A percentile compares a stretch with the other conserved stretches of the same genome.
Conservation (phyloP, 331 rosid genomes). For the Quercus tomentella region DNA sequence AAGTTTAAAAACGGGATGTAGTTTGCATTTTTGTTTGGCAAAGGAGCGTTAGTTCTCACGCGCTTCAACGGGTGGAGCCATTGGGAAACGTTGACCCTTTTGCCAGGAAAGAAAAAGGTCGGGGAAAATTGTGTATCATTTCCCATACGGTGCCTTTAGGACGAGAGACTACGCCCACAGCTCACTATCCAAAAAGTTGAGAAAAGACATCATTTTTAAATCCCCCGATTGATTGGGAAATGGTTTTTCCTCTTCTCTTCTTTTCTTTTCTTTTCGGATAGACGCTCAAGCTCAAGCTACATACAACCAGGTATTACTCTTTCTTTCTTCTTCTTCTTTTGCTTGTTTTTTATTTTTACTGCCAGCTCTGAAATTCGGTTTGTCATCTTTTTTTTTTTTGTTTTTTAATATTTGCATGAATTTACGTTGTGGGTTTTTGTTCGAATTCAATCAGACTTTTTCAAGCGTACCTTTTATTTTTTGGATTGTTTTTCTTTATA, state of each 20-base stretch:
- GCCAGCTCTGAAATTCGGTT: background rate
- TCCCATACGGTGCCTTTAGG: background rate
- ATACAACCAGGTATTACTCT: background rate
- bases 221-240: background rate
- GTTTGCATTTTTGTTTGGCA: background rate
- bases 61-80: slow-evolving; percentile 23
- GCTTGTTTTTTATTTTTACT: background rate
- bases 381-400: background rate
- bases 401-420: background rate
- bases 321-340: background rate
- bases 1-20: no score
- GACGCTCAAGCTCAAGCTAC: background rate
- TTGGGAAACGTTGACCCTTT: slow-evolving; percentile 27
- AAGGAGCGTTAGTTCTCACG: background rate
- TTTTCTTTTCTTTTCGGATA: background rate
- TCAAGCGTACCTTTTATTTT: background rate
- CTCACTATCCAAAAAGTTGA: no score
- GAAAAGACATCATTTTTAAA: background rate
- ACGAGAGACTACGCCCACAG: no score
- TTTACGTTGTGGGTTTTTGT: background rate
- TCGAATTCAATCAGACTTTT: background rate
- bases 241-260: background rate
- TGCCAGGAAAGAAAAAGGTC: no score
- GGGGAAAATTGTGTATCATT: background rate
- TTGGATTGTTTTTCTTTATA: background rate